Conservation (phyloP, 2,329 filamentous ascomycete genomes). For the Macrophomina pseudophaseolina region DNA sequence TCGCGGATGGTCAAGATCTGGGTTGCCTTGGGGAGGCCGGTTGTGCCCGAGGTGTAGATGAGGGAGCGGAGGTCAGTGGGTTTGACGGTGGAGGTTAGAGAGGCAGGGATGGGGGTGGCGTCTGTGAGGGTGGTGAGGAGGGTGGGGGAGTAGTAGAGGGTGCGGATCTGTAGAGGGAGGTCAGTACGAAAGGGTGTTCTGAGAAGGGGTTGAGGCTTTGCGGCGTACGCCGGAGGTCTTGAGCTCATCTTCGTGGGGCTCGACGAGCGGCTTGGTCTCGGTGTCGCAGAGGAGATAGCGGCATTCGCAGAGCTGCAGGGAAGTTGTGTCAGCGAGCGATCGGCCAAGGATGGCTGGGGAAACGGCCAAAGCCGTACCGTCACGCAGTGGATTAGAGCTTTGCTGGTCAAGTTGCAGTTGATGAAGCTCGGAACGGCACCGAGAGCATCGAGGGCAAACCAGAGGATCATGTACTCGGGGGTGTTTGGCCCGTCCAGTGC, state of each 20-base stretch:
- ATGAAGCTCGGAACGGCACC: slow-evolving; percentile 73
- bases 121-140: slow-evolving; percentile 73
- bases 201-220: background rate
- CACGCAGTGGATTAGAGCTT: slow-evolving; percentile 67
- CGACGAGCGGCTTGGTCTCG: slow-evolving; percentile 37
- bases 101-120: slow-evolving; percentile 49
- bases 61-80: slow-evolving; percentile 61
- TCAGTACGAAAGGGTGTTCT: slow-evolving; percentile 31
- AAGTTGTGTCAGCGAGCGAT: background rate
- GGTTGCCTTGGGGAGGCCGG: slow-evolving; percentile 73
- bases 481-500: slow-evolving; percentile 71
- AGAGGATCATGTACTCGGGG: slow-evolving; percentile 70
- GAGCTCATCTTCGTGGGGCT: slow-evolving; percentile 13
- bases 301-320: slow-evolving; percentile 49
- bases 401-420: slow-evolving; percentile 70
- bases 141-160: slow-evolving; percentile 55
- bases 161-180: slow-evolving; percentile 54
- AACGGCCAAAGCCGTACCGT: slow-evolving; percentile 40
- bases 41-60: slow-evolving; percentile 56
- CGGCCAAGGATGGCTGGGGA: background rate
- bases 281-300: slow-evolving; percentile 50
- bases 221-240: slow-evolving; percentile 52
- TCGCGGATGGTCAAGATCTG: slow-evolving; percentile 52
- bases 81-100: slow-evolving; percentile 33
- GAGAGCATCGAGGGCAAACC: slow-evolving; percentile 68